A percentile compares a stretch with the other conserved stretches of the same genome.
Evolutionary conservation across 2,329 filamentous ascomycete genomes (phyloP).

Genomic region (Remersonia thermophila): DNA sequence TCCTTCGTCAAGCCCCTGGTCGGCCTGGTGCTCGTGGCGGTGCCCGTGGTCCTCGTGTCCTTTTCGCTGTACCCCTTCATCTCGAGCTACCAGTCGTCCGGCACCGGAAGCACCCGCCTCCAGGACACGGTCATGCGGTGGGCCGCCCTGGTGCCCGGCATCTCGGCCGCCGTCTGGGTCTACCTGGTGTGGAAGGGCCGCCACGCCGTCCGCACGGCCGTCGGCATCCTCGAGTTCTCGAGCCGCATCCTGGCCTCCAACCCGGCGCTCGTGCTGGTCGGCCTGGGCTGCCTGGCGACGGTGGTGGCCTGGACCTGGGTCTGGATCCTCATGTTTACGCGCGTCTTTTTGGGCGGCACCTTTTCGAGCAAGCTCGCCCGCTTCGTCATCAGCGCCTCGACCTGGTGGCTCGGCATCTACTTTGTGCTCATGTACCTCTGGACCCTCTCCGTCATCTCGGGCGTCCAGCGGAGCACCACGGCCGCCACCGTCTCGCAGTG

Average conservation of each 20-base stretch:
- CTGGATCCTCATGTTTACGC: conserved; percentile 94
- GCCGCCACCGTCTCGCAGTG: conserved; percentile 94
- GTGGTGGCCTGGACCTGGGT: conserved; percentile 88
- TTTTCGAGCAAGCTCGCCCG: conserved; percentile 47
- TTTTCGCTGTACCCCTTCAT: conserved; percentile 88
- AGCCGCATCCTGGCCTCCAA: conserved; percentile 79
- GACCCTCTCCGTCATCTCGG: conserved; percentile 78
- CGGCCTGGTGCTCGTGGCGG: conserved; percentile 65
- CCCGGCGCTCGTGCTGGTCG: conserved; percentile 70
- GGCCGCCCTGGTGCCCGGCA: conserved; percentile 63
- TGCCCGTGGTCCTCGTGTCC: conserved; percentile 74
- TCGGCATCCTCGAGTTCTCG: conserved; percentile 84
- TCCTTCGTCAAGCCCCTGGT: conserved; percentile 83
- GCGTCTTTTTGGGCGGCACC: conserved; percentile 87
- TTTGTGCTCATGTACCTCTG: conserved; percentile 94
- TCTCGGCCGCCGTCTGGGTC: conserved; percentile 65
- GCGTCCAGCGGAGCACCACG: conserved; percentile 80
- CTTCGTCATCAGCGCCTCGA: conserved; percentile 77
- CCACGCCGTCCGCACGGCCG: conserved; percentile 66
- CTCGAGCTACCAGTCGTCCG: conserved; percentile 70
- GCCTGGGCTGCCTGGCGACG: conserved; percentile 60
- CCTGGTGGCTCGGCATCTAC: conserved; percentile 88
- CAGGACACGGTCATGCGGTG: conserved; percentile 87
- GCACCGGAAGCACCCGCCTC: conserved; percentile 54
- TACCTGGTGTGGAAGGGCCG: conserved; percentile 74